These are phyloP conservation scores for Apiospora pterosperma DNA, from an alignment of 2,329 filamentous ascomycete genomes.

Conservation along the genomic window DNA sequence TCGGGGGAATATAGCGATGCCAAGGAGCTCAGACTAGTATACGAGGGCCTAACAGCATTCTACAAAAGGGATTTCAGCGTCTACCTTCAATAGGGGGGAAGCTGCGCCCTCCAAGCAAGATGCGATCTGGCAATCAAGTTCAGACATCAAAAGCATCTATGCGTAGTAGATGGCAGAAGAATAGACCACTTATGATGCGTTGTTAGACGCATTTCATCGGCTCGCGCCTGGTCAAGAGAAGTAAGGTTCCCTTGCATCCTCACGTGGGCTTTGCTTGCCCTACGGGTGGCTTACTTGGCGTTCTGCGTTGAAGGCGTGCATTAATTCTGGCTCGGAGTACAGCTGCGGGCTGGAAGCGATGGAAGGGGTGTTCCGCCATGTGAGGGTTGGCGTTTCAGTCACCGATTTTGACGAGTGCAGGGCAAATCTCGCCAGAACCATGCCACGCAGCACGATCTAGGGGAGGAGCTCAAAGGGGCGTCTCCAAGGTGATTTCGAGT, in stretches of 20 bases:
- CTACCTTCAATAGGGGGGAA: neutral
- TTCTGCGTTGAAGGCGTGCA: neutral
- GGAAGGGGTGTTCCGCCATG: neutral
- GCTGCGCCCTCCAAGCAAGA: neutral
- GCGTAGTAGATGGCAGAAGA: neutral
- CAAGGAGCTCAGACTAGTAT: neutral
- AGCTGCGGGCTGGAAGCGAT: neutral
- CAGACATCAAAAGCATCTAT: neutral
- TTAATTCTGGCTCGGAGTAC: neutral
- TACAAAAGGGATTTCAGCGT: neutral
- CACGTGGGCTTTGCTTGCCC: neutral
- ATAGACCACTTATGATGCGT: neutral
- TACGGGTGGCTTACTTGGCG: neutral
- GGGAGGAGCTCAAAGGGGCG: no score
- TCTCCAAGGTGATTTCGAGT: no score
- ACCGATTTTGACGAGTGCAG: no score
- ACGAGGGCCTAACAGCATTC: neutral
- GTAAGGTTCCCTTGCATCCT: neutral
- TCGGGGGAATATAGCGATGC: neutral
- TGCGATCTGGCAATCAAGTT: no score
- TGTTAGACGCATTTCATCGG: neutral
- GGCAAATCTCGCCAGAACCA: no score
- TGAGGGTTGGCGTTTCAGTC: no score
- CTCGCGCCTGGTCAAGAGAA: no score
- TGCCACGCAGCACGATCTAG: no score